Evolutionary conservation across 257 asterid genomes (phyloP).

Genomic region (Primulina tabacum): DNA sequence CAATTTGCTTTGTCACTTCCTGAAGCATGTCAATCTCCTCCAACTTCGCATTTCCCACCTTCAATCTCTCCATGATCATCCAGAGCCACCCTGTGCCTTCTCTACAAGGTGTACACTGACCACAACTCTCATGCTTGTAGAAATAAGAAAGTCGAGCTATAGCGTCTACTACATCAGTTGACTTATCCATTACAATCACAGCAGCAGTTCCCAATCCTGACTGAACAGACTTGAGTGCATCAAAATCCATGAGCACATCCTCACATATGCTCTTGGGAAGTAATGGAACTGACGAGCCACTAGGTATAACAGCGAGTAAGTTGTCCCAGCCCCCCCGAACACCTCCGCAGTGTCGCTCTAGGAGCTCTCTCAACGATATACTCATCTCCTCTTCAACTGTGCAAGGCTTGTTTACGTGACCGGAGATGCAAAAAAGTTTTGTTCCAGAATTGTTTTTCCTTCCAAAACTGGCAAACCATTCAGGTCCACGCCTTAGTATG

Average conservation of each 20-base stretch:
- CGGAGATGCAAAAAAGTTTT: constrained; percentile 88
- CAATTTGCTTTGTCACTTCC: constrained; percentile 98
- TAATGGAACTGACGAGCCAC: constrained; percentile 95
- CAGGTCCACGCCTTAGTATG: constrained; percentile 95
- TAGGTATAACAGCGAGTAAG: constrained; percentile 90
- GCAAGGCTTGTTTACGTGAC: constrained; percentile 98
- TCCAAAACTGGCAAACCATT: constrained; percentile 96
- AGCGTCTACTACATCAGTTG: constrained; percentile 96
- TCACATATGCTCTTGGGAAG: constrained; percentile 77
- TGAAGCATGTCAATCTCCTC: constrained; percentile 99
- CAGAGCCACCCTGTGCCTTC: constrained; percentile 99
- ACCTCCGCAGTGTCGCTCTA: constrained; percentile 96
- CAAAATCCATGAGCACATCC: constrained; percentile 97
- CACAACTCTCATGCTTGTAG: constrained; percentile 99
- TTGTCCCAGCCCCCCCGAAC: constrained; percentile 99
- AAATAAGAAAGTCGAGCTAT: constrained; percentile 91
- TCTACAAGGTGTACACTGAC: constrained; percentile 98
- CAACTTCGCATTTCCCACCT: constrained; percentile 93
- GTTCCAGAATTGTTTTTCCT: constrained; percentile 95
- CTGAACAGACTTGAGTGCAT: constrained; percentile 95
- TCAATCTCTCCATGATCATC: constrained; percentile 98
- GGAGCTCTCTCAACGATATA: constrained; percentile 80
- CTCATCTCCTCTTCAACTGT: constrained; percentile 99
- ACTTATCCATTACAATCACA: constrained; percentile 95
- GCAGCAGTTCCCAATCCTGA: constrained; percentile 99